Base-by-base conservation (phyloP, 805 yeast species). In the Candida nitratophila region DNA sequence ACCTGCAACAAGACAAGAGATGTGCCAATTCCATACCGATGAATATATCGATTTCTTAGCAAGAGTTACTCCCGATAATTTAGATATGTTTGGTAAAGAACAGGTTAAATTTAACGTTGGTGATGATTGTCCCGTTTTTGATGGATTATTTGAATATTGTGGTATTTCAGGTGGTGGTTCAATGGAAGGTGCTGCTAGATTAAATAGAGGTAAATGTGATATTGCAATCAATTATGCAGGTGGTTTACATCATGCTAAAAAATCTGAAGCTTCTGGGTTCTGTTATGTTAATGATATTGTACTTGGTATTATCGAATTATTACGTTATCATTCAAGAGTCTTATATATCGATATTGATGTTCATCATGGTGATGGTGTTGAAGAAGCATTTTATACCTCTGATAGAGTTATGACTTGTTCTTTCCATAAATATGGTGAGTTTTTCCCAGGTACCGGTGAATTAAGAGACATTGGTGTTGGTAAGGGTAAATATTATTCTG, bases 11-110 rank as follows among this genome's bases (percentile, higher is more conserved):
- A 85, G 87, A 60, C 96, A 91, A 65, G 99, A 93, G 59, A 88
- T 93, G 96, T 85, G 96, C 56, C 97, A 91, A 66, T 91, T 93
- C 66, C 99, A 93, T 64, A 88, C 98, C 2, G 98, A 93, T 64
- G 99, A 93, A 64, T 93, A 93, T 63, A 83, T 93, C 47, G 97
- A 93, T 63, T 93, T 93, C 60, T 68, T 90, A 49, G 81, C 89
- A 40, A 73, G 96, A 45, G 96, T 87, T 30, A 81, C 95, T 15
- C 97, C 97, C 8, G 97, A 90, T 61, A 90, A 88, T 60, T 72
- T 88, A 63, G 95, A 88, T 48, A 68, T 82, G 72, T 87, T 89
- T 59, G 77, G 86, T 51, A 87, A 86, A 56, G 97, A 90, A 63
- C 90, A 86, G 61, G 82, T 79, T 47, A 87, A 86, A 61, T 91